Base-by-base conservation (phyloP, 441 rosid species). In the Bocquillonia castaneifolia region DNA sequence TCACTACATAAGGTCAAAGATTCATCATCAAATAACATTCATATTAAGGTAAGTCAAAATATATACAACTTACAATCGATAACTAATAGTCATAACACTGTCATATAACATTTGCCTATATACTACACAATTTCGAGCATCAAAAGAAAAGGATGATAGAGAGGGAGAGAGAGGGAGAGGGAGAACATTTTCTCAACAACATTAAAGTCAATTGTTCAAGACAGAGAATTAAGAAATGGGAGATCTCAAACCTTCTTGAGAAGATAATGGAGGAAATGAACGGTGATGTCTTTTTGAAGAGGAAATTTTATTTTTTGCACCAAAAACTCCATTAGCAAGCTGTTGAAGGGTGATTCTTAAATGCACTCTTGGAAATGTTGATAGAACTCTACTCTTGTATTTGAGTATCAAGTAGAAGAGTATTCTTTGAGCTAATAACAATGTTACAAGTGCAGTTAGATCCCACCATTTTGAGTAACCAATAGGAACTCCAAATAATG, bases 381-480 rank as follows among this genome's bases (percentile, higher is more conserved):
- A 83, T 32, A 70, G 77, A 55, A 78, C 85, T 71, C 67, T 82
- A 67, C 84, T 48, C 72, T 81, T 92, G 62, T 81, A 75, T 83
- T 85, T 87, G 56, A 92, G 86, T 6, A 83, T 74, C 44, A 74
- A 17, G 64, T 87, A 86, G 77, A 90, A 88, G 62, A 90, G 55
- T 61, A 92, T 31, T 48, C 90, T 84, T 54, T 86, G 86, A 42
- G 83, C 70, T 12, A 92, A 53, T 22, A 92, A 85, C 58, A 90
- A 78, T 48, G 77, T 59, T 15, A 75, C 72, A 36, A 92, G 67
- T 28, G 86, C 87, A 0, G 79, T 56, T 56, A 88, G 74, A 80
- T 92, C 98, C 92, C 86, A 88, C 98, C 98, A 92, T 67, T 90
- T 92, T 0, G 97, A 88, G 57, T 73, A 80, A n/a, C 73, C 70